phyloP scores from a whole-genome alignment of 2,329 filamentous ascomycete genomes.

The Cordyceps cicadae region DNA sequence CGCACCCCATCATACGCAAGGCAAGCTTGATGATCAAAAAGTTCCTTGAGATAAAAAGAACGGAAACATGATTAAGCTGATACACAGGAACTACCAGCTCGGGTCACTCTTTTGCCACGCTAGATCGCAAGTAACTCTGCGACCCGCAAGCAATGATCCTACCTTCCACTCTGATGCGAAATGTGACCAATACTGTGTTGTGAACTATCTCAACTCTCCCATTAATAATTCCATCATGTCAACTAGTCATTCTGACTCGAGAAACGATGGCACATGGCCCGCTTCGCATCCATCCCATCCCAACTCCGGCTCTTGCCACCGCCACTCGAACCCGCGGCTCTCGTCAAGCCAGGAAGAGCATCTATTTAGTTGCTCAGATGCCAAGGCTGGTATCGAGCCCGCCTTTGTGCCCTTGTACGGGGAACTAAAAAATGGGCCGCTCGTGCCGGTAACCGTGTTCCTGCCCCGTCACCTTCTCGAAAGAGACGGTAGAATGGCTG shows the following conservation, averaged over 20 bases:
- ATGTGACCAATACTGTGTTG: neutral
- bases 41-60: neutral
- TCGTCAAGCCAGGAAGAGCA: neutral
- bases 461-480: neutral
- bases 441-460: slow-evolving; percentile 4
- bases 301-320: neutral
- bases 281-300: neutral
- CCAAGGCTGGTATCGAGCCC: slow-evolving; percentile 3
- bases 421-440: slow-evolving; percentile 1
- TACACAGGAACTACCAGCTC: neutral
- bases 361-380: neutral
- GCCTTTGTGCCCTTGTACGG: neutral
- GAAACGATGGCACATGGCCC: neutral
- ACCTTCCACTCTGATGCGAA: slow-evolving; percentile 3
- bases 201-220: neutral
- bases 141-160: neutral
- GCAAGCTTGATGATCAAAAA: neutral
- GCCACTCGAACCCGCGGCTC: neutral
- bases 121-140: neutral
- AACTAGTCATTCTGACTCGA: neutral
- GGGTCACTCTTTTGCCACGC: neutral
- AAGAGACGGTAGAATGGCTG: neutral
- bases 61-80: neutral
- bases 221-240: neutral
- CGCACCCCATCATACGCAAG: neutral